Evolutionary conservation across 306 rosid genomes (phyloP), one percentile per base, ranked within the genome.

Genomic region (Pueraria montana): DNA sequence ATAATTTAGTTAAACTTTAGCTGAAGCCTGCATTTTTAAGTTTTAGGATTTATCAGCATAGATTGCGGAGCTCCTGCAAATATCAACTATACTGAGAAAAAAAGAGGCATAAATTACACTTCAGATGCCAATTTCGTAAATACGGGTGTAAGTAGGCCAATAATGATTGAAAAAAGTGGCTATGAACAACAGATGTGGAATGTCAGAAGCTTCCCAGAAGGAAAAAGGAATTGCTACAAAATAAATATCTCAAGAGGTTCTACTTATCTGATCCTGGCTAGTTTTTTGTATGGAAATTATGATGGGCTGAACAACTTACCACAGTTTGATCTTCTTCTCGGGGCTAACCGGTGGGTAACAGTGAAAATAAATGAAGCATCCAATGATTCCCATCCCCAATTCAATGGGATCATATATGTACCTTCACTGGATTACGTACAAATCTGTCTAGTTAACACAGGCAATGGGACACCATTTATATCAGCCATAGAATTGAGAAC

Each of bases 191-290:
- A 84, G 8, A 0, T 40, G 8, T 64, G 84, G 61, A 6, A 69
- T 13, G 8, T 90, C 27, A 78, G 91, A 72, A 88, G 88, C 77
- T 90, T 90, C 21, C 90, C 89, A 0, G 71, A 38, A 42, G 88
- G 91, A 21, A 56, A 5, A 42, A 75, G 91, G 10, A 90, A 86
- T 74, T 90, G 93, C n/a, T 90, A 90, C 91, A 82, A n/a, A n/a
- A 49, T 90, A 50, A 82, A 67, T 34, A 13, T 86, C 21, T 64
- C 58, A 46, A 53, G 38, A 3, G 80, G 85, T 0, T 69, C 76
- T 13, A 71, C 16, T 13, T 90, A 88, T 62, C 49, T 88, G 20
- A 84, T 90, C 46, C 13, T 82, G 13, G 67, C 87, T 12, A 27
- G 0, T n/a, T 88, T 86, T 21, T 2, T 86, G 36, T 80, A 88